These are phyloP conservation scores for Pseudogymnoascus sp. DNA, from an alignment of 2,329 filamentous ascomycete species.

Conservation along the genomic window DNA sequence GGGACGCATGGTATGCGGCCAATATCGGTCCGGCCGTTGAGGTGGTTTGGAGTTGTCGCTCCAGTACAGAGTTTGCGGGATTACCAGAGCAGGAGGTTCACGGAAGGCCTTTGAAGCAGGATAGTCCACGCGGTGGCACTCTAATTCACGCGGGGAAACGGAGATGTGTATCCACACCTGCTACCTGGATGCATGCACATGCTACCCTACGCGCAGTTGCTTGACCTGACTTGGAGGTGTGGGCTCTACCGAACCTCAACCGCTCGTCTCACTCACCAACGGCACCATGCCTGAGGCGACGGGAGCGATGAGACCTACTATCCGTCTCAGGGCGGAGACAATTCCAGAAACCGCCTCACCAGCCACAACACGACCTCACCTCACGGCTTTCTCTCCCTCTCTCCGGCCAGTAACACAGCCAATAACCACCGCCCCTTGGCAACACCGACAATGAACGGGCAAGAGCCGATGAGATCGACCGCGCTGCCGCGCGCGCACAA, in stretches of 20 bases:
- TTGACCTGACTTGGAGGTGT: not conserved
- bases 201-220: constrained; percentile 5
- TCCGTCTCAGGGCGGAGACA: not conserved
- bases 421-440: not conserved
- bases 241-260: not conserved
- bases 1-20: not conserved
- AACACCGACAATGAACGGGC: not conserved
- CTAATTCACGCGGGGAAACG: constrained; percentile 1
- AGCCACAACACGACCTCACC: not conserved
- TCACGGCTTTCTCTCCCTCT: not conserved
- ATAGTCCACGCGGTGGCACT: constrained; percentile 1
- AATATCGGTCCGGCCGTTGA: not conserved
- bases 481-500: constrained; percentile 2
- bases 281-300: not conserved
- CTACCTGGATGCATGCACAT: not conserved
- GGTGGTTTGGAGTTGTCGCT: not conserved
- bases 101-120: not conserved
- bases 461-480: constrained; percentile 4
- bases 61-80: not conserved
- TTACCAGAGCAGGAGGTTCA: not conserved
- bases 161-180: constrained; percentile 2
- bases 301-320: not conserved
- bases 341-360: not conserved
- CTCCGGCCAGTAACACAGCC: not conserved
- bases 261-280: not conserved